Base-by-base conservation (phyloP, 2,329 filamentous ascomycete species). In the Calycina herbarum region DNA sequence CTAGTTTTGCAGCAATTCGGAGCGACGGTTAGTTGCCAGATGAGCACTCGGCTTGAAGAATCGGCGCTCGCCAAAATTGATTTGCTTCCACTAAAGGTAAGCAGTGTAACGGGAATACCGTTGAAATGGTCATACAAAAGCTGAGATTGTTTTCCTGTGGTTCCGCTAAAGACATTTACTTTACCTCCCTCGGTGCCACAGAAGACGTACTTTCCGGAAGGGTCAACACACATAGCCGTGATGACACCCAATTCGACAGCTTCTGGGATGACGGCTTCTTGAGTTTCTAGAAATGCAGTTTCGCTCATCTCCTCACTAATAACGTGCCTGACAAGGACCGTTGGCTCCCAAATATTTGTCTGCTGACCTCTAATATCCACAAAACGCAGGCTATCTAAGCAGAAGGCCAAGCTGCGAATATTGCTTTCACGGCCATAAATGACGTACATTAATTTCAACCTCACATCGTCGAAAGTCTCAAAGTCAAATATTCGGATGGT, bases 281-380 rank as follows among this genome's bases (percentile, higher is more conserved):
- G 8, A 17, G 15, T 42, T 42, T 42, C 38, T 42, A 13, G 38
- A 10, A 1, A 42, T 42, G 8, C 38, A 17, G 38, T 13, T 42
- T 42, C 38, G 38, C 38, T 42, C 38, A 42, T 42, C 38, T 42
- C 5, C 15, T 42, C 38, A 13, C 38, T 42, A 42, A 13, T 42
- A 42, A 11, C 8, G 38, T 42, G 5, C 38, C 38, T 42, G 38
- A 42, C 10, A 11, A 54, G 48, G 24, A 24, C 17, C 48, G 17
- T 24, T 20, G 78, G 76, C 63, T 78, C 75, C 78, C 78, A 80
- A 58, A 79, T 73, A 56, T 73, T 77, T 67, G 76, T 78, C 61
- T 77, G 74, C 0, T 72, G 65, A 3, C 74, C 75, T 66, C 77
- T 68, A 33, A 79, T 75, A 64, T 79, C 78, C 4, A 70, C 67